A percentile compares a stretch with the other conserved stretches of the same genome.
Conservation (phyloP, 441 rosid species). For the Pelargonium fulgidum region DNA sequence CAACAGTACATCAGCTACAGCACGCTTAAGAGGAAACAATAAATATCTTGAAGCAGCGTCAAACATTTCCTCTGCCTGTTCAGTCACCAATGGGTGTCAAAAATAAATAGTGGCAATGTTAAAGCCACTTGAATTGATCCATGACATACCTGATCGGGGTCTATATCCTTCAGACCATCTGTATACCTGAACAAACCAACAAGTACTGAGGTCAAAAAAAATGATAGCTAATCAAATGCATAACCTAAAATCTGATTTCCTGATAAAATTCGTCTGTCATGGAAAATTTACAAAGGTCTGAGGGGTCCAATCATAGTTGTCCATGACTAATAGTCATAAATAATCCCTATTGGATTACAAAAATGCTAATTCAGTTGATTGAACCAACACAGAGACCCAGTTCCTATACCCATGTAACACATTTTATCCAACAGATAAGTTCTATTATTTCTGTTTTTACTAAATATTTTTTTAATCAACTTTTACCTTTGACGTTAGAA, state of each 20-base stretch:
- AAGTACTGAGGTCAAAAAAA: slow-evolving; percentile 18
- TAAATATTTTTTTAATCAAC: too few relatives aligned
- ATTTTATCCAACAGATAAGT: too few relatives aligned
- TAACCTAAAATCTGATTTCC: background rate
- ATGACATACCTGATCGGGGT: slow-evolving; percentile 54
- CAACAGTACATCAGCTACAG: slow-evolving; percentile 82
- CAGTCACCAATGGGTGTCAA: slow-evolving; percentile 21
- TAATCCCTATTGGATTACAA: too few relatives aligned
- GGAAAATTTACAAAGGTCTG: too few relatives aligned
- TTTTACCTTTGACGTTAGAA: too few relatives aligned
- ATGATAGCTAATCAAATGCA: background rate
- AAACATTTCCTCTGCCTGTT: slow-evolving; percentile 87
- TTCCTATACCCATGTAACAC: too few relatives aligned
- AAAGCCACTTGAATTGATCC: slow-evolving; percentile 12
- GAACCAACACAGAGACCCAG: too few relatives aligned
- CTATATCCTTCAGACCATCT: slow-evolving; percentile 76
- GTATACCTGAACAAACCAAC: slow-evolving; percentile 69
- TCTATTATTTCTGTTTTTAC: too few relatives aligned
- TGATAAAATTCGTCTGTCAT: too few relatives aligned
- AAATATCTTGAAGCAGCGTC: slow-evolving; percentile 95
- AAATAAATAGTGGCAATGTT: slow-evolving; percentile 7
- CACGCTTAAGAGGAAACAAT: slow-evolving; percentile 86
- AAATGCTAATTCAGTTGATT: too few relatives aligned
- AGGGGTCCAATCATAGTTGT: too few relatives aligned
- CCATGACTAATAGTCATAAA: too few relatives aligned